Conservation (phyloP, 2,329 filamentous ascomycete genomes). For the Onygena corvina region DNA sequence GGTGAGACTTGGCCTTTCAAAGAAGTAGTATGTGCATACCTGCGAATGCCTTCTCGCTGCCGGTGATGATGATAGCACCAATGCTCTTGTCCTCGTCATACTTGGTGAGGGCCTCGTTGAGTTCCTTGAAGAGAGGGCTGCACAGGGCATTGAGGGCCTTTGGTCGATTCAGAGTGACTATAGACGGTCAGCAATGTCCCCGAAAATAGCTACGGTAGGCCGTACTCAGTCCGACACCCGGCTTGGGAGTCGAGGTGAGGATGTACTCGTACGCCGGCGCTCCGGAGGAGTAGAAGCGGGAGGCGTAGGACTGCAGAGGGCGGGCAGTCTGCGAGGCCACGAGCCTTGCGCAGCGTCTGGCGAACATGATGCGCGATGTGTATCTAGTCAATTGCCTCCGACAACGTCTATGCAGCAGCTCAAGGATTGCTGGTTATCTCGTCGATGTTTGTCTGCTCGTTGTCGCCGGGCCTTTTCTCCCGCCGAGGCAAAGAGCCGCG, state of each 20-base stretch:
- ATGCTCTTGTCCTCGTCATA: constrained; percentile 60
- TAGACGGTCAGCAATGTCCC: not conserved
- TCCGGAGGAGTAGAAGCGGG: constrained; percentile 32
- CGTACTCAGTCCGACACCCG: constrained; percentile 81
- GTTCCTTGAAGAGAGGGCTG: constrained; percentile 78
- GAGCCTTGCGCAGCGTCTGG: constrained; percentile 46
- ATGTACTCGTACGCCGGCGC: constrained; percentile 61
- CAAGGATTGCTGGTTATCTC: not conserved
- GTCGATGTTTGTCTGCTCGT: not conserved
- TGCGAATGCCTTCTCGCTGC: constrained; percentile 80
- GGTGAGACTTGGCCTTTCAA: not conserved
- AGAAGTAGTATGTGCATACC: constrained; percentile 23
- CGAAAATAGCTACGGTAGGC: constrained; percentile 6
- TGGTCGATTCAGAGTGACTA: constrained; percentile 86
- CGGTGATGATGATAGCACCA: constrained; percentile 71
- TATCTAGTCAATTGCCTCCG: not conserved
- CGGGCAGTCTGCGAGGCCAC: constrained; percentile 43
- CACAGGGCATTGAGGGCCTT: constrained; percentile 91
- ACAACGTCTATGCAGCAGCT: too few species aligned
- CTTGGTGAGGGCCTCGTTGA: constrained; percentile 63
- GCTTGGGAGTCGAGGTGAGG: constrained; percentile 66
- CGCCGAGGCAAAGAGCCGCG: constrained; percentile 3
- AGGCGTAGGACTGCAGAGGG: constrained; percentile 26
- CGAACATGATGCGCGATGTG: constrained; percentile 26
- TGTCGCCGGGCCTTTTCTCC: not conserved